Conservation (phyloP, 805 yeast genomes). For the Saturnispora sanitii region DNA sequence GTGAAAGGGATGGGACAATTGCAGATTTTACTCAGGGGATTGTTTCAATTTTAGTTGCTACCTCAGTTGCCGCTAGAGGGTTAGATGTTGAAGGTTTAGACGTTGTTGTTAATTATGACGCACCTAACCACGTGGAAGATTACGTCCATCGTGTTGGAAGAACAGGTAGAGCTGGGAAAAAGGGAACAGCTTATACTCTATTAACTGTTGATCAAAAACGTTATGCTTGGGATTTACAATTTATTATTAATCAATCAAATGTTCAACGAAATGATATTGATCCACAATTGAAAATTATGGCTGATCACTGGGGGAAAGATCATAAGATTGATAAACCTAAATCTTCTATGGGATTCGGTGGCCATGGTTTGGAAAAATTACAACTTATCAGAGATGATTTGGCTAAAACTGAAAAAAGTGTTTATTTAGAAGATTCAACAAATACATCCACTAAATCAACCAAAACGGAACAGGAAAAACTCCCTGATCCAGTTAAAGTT, state of each 20-base stretch:
- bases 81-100: conserved; percentile 81
- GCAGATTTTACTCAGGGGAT: conserved; percentile 55
- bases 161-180: conserved; percentile 84
- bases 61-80: conserved; percentile 93
- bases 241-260: conserved; percentile 53
- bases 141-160: conserved; percentile 94
- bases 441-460: conserved; percentile 14
- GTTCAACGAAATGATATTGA: conserved; percentile 35
- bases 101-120: conserved; percentile 70
- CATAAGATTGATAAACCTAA: conserved; percentile 56
- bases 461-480: conserved; percentile 13
- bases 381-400: conserved; percentile 50
- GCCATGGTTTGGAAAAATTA: conserved; percentile 76
- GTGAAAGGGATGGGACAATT: conserved; percentile 69
- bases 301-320: conserved; percentile 46
- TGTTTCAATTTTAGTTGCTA: conserved; percentile 66
- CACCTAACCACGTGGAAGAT: conserved; percentile 86
- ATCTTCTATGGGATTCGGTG: conserved; percentile 78
- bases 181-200: conserved; percentile 67
- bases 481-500: conserved; percentile 4
- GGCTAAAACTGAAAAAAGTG: conserved; percentile 39
- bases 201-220: conserved; percentile 52
- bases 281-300: conserved; percentile 38
- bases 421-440: conserved; percentile 34
- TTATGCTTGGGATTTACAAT: conserved; percentile 57